Percentiles rank a stretch among this genome's conserved stretches.
These are phyloP conservation scores for Apiospora saccharicola DNA, from an alignment of 2,329 filamentous ascomycete genomes.

Conservation along the genomic window DNA sequence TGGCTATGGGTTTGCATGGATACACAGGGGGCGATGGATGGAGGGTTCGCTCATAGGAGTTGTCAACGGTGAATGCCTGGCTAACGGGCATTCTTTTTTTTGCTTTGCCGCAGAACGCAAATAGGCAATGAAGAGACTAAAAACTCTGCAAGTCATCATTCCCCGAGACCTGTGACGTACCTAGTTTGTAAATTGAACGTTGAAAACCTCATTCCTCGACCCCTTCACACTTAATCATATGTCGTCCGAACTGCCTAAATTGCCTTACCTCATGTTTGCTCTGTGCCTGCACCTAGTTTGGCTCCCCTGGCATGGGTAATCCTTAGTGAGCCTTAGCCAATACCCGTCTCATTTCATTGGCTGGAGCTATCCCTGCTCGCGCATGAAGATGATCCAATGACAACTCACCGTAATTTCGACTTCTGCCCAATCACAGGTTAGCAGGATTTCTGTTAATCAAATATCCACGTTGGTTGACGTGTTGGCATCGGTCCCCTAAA, in stretches of 20 bases:
- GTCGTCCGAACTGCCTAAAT: neutral
- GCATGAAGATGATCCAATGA: slow-evolving; percentile 17
- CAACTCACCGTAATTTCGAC: slow-evolving; percentile 19
- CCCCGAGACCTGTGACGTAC: neutral
- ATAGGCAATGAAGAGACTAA: slow-evolving; percentile 28
- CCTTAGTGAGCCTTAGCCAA: neutral
- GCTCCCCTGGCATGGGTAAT: neutral
- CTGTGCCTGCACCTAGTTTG: neutral
- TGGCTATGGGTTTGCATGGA: slow-evolving; percentile 4
- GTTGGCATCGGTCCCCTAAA: neutral
- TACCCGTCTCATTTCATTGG: slow-evolving; percentile 17
- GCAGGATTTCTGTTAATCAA: neutral
- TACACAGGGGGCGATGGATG: slow-evolving; percentile 11
- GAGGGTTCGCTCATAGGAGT: slow-evolving; percentile 24
- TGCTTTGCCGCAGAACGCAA: slow-evolving; percentile 27
- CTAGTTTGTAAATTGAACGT: slow-evolving; percentile 8
- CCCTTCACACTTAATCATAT: neutral
- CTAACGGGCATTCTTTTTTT: slow-evolving; percentile 21
- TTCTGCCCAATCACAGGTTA: neutral
- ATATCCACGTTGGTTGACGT: slow-evolving; percentile 13
- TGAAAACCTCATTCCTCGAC: neutral
- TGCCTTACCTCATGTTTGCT: neutral
- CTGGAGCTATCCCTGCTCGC: neutral
- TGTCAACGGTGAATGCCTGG: slow-evolving; percentile 8
- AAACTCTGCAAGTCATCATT: slow-evolving; percentile 23